Base-by-base conservation (phyloP, 305 asterid species). In the Salvia sclarea region DNA sequence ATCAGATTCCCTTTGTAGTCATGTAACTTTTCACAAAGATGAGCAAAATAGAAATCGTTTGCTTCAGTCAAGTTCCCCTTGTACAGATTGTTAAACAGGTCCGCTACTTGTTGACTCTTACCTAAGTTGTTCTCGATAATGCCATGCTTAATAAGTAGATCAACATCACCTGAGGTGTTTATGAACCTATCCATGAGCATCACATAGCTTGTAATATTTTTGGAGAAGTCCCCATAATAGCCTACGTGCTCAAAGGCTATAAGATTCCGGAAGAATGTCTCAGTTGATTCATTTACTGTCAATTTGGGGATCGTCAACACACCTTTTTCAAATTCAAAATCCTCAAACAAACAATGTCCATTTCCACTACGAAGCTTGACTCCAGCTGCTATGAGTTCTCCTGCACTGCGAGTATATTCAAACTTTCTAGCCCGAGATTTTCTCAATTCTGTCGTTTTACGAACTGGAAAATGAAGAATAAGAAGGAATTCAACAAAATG, bases 51-150 rank as follows among this genome's bases (percentile, higher is more conserved):
- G 30, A 75, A 75, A 28, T 64, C 47, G 11, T 20, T 53, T 2
- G 64, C 37, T 5, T 73, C 77, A 0, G 72, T 56, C 20, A 59
- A 20, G 2, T 65, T 50, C 41, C 57, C 77, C 18, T 70, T 70
- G 73, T 70, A 58, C 8, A 75, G 80, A 65, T 47, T 64, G 55
- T 75, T 75, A 37, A 75, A 75, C 6, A 75, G 60, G n/a, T 75
- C 61, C 5, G 76, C 73, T 1, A 75, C 76, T 11, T 18, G 54
- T 5, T 70, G 53, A 14, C 44, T 57, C 7, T 54, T 33, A 0
- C 71, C 71, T n/a, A 66, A 22, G 14, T 38, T 13, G 6, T 66
- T 66, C 18, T 52, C 28, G 22, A 75, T 64, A 33, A 75, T 75
- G 18, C 53, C 66, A 37, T n/a, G 33, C 1, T 55, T 6, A 16